phyloP scores from a whole-genome alignment of 2,329 filamentous ascomycete species.

The Sporothrix protearum region DNA sequence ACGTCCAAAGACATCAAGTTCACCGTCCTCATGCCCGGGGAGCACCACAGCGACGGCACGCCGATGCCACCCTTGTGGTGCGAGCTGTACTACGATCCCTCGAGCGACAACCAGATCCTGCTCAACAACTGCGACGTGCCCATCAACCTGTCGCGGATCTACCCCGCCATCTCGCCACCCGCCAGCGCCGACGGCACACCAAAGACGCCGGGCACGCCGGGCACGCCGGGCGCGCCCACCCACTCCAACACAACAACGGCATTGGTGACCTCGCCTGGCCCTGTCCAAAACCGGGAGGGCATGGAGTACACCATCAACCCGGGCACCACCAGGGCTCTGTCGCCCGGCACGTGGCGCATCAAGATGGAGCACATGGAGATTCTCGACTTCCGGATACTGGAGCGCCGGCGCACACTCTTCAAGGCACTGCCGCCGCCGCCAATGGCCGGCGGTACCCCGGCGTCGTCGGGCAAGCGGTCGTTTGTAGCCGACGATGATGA shows the following conservation, averaged over 20 bases:
- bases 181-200: slow-evolving; percentile 32
- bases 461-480: slow-evolving; percentile 51
- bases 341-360: slow-evolving; percentile 57
- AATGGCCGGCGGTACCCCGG: slow-evolving; percentile 34
- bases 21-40: slow-evolving; percentile 53
- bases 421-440: slow-evolving; percentile 30
- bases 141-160: slow-evolving; percentile 48
- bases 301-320: slow-evolving; percentile 40
- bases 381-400: slow-evolving; percentile 56
- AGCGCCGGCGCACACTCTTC: slow-evolving; percentile 41
- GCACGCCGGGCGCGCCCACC: slow-evolving; percentile 14
- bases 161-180: slow-evolving; percentile 36
- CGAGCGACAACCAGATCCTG: slow-evolving; percentile 56
- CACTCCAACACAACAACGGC: neutral
- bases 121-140: slow-evolving; percentile 54
- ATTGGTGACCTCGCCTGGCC: neutral
- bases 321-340: slow-evolving; percentile 45
- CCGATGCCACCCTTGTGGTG: slow-evolving; percentile 53
- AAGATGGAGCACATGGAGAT: slow-evolving; percentile 48
- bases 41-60: slow-evolving; percentile 41
- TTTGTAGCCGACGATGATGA: slow-evolving; percentile 46
- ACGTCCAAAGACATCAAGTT: slow-evolving; percentile 59
- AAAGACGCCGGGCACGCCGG: slow-evolving; percentile 8
- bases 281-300: slow-evolving; percentile 27
- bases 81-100: slow-evolving; percentile 58